These are phyloP conservation scores for Irpex sp. DNA, from an alignment of 1,284 basidiomycete species.

Conservation along the genomic window DNA sequence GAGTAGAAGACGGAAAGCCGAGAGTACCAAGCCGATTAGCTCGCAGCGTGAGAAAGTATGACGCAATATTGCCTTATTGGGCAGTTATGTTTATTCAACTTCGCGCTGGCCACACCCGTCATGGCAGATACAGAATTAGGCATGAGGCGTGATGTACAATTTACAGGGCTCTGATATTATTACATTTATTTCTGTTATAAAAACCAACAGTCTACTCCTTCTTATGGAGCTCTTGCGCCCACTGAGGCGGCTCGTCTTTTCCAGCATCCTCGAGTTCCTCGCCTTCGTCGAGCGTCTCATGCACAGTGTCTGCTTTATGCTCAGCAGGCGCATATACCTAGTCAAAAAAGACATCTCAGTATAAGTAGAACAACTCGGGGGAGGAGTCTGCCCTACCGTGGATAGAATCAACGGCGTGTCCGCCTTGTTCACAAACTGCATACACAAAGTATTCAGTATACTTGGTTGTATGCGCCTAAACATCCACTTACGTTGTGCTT, in stretches of 20 bases:
- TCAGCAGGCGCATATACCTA: constrained; percentile 31
- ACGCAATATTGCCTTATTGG: not conserved
- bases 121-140: no score
- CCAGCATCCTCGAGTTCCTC: constrained; percentile 28
- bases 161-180: not conserved
- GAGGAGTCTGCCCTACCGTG: constrained; percentile 18
- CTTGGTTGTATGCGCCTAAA: constrained; percentile 4
- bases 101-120: not conserved
- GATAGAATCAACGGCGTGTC: constrained; percentile 26
- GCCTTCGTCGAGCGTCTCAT: constrained; percentile 24
- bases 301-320: constrained; percentile 29
- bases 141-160: no score
- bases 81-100: not conserved
- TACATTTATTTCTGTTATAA: not conserved
- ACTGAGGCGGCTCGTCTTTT: constrained; percentile 28
- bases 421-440: constrained; percentile 27
- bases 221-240: constrained; percentile 23
- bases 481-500: constrained; percentile 25
- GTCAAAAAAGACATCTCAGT: not conserved
- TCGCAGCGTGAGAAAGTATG: not conserved
- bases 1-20: not conserved
- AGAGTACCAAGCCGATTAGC: not conserved
- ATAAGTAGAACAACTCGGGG: not conserved
- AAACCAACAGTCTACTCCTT: not conserved
- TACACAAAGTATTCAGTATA: not conserved